Evolutionary conservation across 2,329 filamentous ascomycete species (phyloP), one percentile per base, ranked within the genome.

Genomic region (Raffaelea ambrosiae): DNA sequence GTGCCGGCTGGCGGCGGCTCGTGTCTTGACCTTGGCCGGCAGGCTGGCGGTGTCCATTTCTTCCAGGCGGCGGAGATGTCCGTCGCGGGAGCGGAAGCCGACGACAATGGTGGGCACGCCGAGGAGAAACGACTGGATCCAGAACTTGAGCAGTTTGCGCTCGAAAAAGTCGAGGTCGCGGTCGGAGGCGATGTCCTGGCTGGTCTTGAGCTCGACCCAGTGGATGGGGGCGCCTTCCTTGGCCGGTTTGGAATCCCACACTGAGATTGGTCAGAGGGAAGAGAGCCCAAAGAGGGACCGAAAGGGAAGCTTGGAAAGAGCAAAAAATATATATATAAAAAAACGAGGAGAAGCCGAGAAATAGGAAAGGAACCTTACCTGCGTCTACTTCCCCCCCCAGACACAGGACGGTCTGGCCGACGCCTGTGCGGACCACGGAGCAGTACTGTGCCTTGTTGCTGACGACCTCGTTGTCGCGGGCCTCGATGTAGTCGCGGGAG

Each of bases 361-460:
- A 31, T 20, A 18, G 26, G 7, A 8, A 22, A 18, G 16, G 13
- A 39, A 51, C 65, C 71, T 62, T 73, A 86, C 88, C 80, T 33
- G 86, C 87, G 64, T 98, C 93, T 18, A 98, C 91, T 69, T 98
- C 93, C 31, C 93, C 93, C 22, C 88, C 93, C 1, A 98, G 76
- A 50, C 95, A 79, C 48, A 97, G 68, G 18, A 76, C 74, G 1
- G 79, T 76, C 43, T 79, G 79, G 2, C 90, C 91, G 48, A 98
- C 85, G 0, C 87, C 88, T 0, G 91, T 97, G 35, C 83, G 81
- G 1, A 95, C 90, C 19, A 98, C 79, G 3, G 90, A 96, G 68
- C 93, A 98, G 70, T 97, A 97, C 61, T 98, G 93, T 1, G 87
- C 85, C 59, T 89, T 81, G 63, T 97, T 98, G 63, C 84, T 90